Evolutionary conservation across 129 eudicot genomes (phyloP).

Genomic region (Artemisia annua): DNA sequence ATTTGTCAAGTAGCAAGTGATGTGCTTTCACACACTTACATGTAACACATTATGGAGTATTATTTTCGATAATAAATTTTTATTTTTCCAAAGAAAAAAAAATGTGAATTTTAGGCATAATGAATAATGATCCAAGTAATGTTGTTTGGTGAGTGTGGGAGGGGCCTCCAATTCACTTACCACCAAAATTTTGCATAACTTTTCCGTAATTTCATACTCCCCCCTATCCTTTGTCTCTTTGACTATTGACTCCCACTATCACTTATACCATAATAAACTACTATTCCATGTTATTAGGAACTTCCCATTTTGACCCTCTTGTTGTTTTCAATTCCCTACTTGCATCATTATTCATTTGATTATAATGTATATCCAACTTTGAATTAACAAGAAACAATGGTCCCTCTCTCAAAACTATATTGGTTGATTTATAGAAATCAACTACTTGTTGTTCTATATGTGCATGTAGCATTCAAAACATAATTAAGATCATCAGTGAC

Average conservation of each 20-base stretch:
- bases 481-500: too few species aligned
- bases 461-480: background rate
- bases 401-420: background rate
- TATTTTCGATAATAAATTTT: too few species aligned
- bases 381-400: background rate
- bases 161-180: constrained; percentile 47
- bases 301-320: constrained; percentile 19
- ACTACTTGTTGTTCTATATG: background rate
- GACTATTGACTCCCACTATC: constrained; percentile 44
- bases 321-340: background rate
- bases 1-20: too few species aligned
- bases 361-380: background rate
- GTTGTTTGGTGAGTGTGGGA: constrained; percentile 38
- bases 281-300: constrained; percentile 25
- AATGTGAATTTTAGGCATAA: constrained; percentile 33
- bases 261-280: background rate
- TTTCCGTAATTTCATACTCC: constrained; percentile 45
- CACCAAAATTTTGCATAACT: constrained; percentile 43
- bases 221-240: constrained; percentile 41
- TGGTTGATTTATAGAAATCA: background rate
- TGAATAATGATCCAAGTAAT: constrained; percentile 34
- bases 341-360: constrained; percentile 1
- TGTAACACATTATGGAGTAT: too few species aligned
- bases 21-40: too few species aligned
- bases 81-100: too few species aligned